Conservation (phyloP, 139 green algal species). For the Picochlorum sp. region DNA sequence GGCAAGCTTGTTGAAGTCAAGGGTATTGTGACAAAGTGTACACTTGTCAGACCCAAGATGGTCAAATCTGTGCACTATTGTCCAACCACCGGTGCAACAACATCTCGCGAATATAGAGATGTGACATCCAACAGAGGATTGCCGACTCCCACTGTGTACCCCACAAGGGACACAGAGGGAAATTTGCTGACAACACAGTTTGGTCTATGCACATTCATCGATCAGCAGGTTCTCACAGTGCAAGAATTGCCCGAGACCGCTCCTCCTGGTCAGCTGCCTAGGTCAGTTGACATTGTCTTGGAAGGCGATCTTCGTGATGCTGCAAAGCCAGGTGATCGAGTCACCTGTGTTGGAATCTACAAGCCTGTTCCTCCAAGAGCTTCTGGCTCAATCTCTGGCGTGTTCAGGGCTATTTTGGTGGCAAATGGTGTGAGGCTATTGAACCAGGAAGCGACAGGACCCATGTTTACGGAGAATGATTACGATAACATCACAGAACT, state of each 20-base stretch:
- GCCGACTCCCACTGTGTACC: constrained; percentile 64
- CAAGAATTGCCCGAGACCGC: constrained; percentile 97
- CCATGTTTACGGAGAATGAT: constrained; percentile 28
- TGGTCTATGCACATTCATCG: constrained; percentile 83
- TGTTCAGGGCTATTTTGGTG: constrained; percentile 49
- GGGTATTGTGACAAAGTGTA: constrained; percentile 93
- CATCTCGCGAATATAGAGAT: constrained; percentile 79
- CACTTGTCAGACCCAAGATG: constrained; percentile 84
- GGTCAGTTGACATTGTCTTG: constrained; percentile 42
- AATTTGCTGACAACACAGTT: constrained; percentile 92
- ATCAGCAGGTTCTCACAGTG: constrained; percentile 80
- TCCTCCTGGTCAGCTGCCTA: constrained; percentile 88
- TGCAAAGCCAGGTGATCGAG: constrained; percentile 91
- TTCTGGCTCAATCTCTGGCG: constrained; percentile 45
- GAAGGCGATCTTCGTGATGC: constrained; percentile 72
- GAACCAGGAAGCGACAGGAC: constrained; percentile 16
- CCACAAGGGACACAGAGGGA: constrained; percentile 67
- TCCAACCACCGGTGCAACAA: constrained; percentile 58
- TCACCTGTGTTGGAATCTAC: constrained; percentile 87
- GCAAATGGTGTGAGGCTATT: constrained; percentile 52
- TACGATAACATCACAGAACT: constrained; percentile 43
- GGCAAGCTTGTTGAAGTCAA: constrained; percentile 81
- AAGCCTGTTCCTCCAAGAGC: constrained; percentile 60
- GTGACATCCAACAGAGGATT: constrained; percentile 67
- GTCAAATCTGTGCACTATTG: constrained; percentile 85